Evolutionary conservation across 495 filamentous ascomycete species (phyloP).

Genomic region (Podospora pseudocomata): DNA sequence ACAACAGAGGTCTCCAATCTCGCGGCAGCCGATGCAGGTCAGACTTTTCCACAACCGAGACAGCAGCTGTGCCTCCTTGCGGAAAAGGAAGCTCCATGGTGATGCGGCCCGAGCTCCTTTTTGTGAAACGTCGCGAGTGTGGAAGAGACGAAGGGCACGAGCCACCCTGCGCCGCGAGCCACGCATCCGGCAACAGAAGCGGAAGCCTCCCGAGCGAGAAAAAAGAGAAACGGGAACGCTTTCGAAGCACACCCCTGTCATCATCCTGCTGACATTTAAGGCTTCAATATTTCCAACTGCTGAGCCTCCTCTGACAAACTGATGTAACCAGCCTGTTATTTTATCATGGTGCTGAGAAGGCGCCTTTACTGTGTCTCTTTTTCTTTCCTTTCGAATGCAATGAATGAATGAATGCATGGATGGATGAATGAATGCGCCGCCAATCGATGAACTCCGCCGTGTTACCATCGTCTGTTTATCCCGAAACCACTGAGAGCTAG

Average conservation of each 20-base stretch:
- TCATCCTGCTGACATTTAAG: constrained; percentile 3
- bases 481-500: background rate
- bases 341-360: background rate
- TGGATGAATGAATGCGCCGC: background rate
- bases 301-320: background rate
- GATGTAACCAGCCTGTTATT: background rate
- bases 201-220: background rate
- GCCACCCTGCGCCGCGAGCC: constrained; percentile 1
- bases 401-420: background rate
- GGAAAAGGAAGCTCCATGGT: background rate
- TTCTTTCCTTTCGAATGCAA: background rate
- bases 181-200: background rate
- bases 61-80: background rate
- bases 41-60: background rate
- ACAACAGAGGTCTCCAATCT: background rate
- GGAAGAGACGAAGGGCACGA: background rate
- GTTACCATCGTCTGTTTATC: background rate
- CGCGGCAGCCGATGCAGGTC: background rate
- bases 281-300: constrained; percentile 4
- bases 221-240: background rate
- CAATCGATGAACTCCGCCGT: background rate
- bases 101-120: constrained; percentile 16
- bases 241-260: constrained; percentile 4
- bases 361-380: background rate
- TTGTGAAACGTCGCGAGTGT: background rate